Conservation (phyloP, 306 rosid genomes). For the Amphicarpaea edgeworthii region DNA sequence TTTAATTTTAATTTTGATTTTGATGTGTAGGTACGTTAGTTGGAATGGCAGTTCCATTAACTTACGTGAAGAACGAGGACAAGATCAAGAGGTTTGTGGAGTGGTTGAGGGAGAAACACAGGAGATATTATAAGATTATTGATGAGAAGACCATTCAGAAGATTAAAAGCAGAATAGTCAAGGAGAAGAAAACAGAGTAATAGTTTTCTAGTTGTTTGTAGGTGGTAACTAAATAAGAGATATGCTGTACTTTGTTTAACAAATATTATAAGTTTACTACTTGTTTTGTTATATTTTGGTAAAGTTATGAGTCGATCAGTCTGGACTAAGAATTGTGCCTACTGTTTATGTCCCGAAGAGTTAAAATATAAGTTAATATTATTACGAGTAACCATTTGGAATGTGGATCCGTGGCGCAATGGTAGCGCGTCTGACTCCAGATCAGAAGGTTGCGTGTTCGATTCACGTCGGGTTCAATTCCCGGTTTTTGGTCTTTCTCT, state of each 20-base stretch:
- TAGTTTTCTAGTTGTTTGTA: conserved; percentile 9
- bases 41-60: conserved; percentile 58
- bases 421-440: conserved; percentile 92
- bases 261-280: too few relatives aligned
- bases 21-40: conserved; percentile 48
- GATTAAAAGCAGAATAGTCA: conserved; percentile 42
- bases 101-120: conserved; percentile 51
- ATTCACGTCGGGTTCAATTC: conserved; percentile 74
- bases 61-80: conserved; percentile 58
- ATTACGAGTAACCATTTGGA: too few relatives aligned
- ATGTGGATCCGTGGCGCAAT: conserved; percentile 77
- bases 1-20: too few relatives aligned
- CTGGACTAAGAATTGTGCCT: background rate
- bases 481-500: too few relatives aligned
- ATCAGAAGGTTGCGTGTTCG: conserved; percentile 87
- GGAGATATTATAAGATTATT: conserved; percentile 51
- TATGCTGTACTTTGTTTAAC: too few relatives aligned
- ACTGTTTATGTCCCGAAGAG: too few relatives aligned
- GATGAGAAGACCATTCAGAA: conserved; percentile 65
- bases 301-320: background rate
- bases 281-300: background rate
- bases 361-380: too few relatives aligned
- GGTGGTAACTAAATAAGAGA: background rate
- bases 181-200: conserved; percentile 58
- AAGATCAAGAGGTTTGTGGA: conserved; percentile 51